phyloP scores from a whole-genome alignment of 176 grass and related monocot genomes.

The Zoysia pacifica region DNA sequence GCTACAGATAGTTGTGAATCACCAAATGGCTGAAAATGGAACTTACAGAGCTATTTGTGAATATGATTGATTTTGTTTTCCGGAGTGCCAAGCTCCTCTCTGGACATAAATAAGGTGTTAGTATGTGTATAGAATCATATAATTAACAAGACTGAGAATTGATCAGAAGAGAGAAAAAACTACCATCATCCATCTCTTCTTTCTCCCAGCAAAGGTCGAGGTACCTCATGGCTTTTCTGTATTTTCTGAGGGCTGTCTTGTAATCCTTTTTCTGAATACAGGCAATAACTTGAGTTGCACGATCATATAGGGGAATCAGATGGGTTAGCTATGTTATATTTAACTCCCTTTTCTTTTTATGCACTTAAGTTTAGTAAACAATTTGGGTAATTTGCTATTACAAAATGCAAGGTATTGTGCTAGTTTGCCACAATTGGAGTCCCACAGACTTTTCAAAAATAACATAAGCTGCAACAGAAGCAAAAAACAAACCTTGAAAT shows the following conservation, averaged over 20 bases:
- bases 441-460: neutral
- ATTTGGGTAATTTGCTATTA: neutral
- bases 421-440: neutral
- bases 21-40: conserved; percentile 12
- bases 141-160: conserved; percentile 31
- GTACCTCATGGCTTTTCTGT: conserved; percentile 73
- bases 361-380: conserved; percentile 8
- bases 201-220: conserved; percentile 84
- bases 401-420: neutral
- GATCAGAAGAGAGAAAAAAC: neutral
- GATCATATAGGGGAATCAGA: neutral
- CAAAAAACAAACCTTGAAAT: conserved; percentile 65
- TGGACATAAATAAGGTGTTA: conserved; percentile 44
- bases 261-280: conserved; percentile 71
- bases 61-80: conserved; percentile 93
- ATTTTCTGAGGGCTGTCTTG: conserved; percentile 78
- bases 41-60: conserved; percentile 99
- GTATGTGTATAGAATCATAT: neutral
- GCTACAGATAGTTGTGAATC: conserved; percentile 23
- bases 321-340: conserved; percentile 5
- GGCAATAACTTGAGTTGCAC: conserved; percentile 35
- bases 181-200: conserved; percentile 71
- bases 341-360: neutral
- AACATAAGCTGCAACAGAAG: conserved; percentile 24
- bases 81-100: conserved; percentile 73